These are phyloP conservation scores for Lecanoromycetidae sp. DNA, from an alignment of 2,329 filamentous ascomycete species.

Conservation along the genomic window DNA sequence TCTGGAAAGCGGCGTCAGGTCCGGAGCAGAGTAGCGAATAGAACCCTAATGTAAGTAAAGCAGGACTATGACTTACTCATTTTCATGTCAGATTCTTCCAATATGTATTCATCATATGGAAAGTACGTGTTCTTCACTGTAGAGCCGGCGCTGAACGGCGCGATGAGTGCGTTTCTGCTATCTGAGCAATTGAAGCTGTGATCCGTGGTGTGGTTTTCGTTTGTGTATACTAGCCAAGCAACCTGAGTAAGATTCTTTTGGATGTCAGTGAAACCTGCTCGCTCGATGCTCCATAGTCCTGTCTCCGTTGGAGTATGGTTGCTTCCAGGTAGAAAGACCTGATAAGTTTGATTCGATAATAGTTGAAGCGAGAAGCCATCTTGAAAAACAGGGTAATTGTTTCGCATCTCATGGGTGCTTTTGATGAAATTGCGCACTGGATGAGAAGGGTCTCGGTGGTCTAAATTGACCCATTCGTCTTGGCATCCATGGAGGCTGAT, in stretches of 20 bases:
- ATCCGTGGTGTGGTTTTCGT: slow-evolving; percentile 35
- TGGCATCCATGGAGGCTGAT: slow-evolving; percentile 42
- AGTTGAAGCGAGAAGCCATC: slow-evolving; percentile 45
- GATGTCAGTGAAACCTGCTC: slow-evolving; percentile 36
- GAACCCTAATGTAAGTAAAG: too few species aligned
- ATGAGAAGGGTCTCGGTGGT: slow-evolving; percentile 51
- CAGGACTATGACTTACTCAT: too few species aligned
- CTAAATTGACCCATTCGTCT: slow-evolving; percentile 44
- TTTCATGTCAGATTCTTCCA: slow-evolving; percentile 35
- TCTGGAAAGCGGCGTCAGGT: too few species aligned
- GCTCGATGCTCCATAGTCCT: slow-evolving; percentile 48
- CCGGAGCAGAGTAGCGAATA: too few species aligned
- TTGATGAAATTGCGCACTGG: slow-evolving; percentile 50
- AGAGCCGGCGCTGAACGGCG: slow-evolving; percentile 43
- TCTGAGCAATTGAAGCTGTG: slow-evolving; percentile 46
- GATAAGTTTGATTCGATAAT: slow-evolving; percentile 45
- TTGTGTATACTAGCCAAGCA: slow-evolving; percentile 35
- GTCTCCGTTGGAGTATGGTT: slow-evolving; percentile 41
- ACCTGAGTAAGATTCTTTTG: slow-evolving; percentile 44
- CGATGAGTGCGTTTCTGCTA: slow-evolving; percentile 37
- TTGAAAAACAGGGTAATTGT: slow-evolving; percentile 45
- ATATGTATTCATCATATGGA: slow-evolving; percentile 44
- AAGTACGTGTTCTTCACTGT: slow-evolving; percentile 53
- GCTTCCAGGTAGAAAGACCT: slow-evolving; percentile 41
- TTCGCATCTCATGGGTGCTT: slow-evolving; percentile 48